Evolutionary conservation across 208 protist genomes (phyloP).

Genomic region (Acanthamoeba healyi): DNA sequence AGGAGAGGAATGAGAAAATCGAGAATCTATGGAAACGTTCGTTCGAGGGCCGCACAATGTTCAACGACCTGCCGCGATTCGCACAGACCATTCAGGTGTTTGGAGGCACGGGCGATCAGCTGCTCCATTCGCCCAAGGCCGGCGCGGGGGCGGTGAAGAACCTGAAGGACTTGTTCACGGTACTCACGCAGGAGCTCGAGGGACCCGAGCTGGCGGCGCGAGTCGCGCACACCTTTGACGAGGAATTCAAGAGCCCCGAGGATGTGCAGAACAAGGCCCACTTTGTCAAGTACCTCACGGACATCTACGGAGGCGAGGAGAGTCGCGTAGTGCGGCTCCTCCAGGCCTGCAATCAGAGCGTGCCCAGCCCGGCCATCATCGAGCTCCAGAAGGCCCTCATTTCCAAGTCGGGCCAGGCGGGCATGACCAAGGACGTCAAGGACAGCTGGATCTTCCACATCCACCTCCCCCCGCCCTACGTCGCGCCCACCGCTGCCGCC

Average conservation of each 20-base stretch:
- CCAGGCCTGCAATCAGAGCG: slow-evolving; percentile 6
- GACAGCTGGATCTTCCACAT: slow-evolving; percentile 58
- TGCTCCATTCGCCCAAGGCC: not conserved
- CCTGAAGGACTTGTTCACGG: not conserved
- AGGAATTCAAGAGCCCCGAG: not conserved
- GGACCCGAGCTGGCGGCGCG: not conserved
- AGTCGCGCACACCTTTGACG: not conserved
- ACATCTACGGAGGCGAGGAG: not conserved
- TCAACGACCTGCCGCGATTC: slow-evolving; percentile 20
- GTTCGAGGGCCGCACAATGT: slow-evolving; percentile 9
- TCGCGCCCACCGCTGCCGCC: too few species aligned
- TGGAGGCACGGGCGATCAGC: not conserved
- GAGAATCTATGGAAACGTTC: not conserved
- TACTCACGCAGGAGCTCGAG: not conserved
- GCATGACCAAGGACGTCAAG: slow-evolving; percentile 59
- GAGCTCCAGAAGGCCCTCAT: slow-evolving; percentile 35
- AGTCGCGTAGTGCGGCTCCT: slow-evolving; percentile 24
- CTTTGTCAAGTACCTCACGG: not conserved
- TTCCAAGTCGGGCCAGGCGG: slow-evolving; percentile 19
- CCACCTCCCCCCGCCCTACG: not conserved
- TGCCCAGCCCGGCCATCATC: slow-evolving; percentile 56
- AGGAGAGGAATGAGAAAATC: slow-evolving; percentile 33
- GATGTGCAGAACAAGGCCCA: slow-evolving; percentile 8
- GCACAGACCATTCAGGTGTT: slow-evolving; percentile 1
- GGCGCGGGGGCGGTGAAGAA: not conserved